Evolutionary conservation across 2,329 filamentous ascomycete species (phyloP).

Genomic region (Hymenoscyphus repandus): DNA sequence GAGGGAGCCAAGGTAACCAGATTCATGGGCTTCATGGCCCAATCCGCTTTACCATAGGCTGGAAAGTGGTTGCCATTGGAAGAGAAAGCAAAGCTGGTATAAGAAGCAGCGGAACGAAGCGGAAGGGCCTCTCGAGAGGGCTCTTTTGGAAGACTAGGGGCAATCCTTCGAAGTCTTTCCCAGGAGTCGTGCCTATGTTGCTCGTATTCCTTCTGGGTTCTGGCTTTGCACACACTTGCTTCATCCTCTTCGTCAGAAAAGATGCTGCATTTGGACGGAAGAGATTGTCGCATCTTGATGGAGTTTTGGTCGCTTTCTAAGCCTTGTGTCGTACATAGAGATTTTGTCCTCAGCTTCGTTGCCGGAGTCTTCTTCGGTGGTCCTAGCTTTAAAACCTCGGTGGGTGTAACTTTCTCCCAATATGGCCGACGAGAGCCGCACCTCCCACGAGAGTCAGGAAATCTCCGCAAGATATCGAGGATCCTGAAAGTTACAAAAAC

Average conservation of each 20-base stretch:
- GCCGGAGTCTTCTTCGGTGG: conserved; percentile 3
- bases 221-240: no score
- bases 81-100: no score
- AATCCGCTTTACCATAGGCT: no score
- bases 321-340: background rate
- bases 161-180: conserved; percentile 9
- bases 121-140: no score
- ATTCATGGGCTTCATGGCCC: no score
- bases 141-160: conserved; percentile 5
- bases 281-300: conserved; percentile 13
- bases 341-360: conserved; percentile 8
- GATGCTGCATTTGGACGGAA: background rate
- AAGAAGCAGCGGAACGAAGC: no score
- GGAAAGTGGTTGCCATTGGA: no score
- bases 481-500: conserved; percentile 29
- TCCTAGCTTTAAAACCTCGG: conserved; percentile 5
- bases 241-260: background rate
- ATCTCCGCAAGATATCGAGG: conserved; percentile 21
- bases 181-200: background rate
- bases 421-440: conserved; percentile 15
- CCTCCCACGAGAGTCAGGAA: conserved; percentile 18
- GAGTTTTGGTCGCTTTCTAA: background rate
- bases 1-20: no score
- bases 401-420: conserved; percentile 8
- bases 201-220: no score